Evolutionary conservation across 768 basidiomycete genomes (phyloP), one percentile per base, ranked within the genome.

Genomic region (Galerina sulciceps): DNA sequence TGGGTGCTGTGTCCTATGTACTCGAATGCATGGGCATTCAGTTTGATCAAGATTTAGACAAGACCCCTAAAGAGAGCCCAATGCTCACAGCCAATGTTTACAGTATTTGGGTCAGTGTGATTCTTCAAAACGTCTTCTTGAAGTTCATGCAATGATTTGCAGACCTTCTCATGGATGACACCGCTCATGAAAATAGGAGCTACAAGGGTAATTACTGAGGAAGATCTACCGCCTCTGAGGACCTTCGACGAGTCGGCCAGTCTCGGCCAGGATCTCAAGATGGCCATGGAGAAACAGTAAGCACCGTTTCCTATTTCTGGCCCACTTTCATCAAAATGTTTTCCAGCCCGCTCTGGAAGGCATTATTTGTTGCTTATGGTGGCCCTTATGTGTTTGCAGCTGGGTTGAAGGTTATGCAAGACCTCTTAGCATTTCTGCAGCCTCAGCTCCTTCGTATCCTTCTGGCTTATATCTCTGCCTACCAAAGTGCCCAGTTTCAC

Each of bases 101-200:
- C 69, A 93, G 90, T 66, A 79, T 84, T 38, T 93, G 89, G 81
- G 81, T 81, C 64, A 22, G 73, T 68, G 22, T 17, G n/a, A 31
- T 26, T 38, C 41, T 57, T 37, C 13, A 1, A n/a, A n/a, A 20
- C 46, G 10, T 31, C 6, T 37, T 20, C 47, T 8, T 18, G n/a
- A 44, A 53, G n/a, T 55, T 55, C n/a, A 51, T n/a, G 40, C 43
- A 51, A 43, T 2, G 9, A 22, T 38, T 13, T 53, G 10, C 34
- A 84, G 83, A 88, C 86, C 0, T 99, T 98, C 68, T 75, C 79
- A 0, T 99, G 94, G 94, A 83, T 98, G 79, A 93, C 91, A 1
- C 82, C 83, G 0, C 81, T 94, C 15, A 83, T 95, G 85, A 80
- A 76, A 64, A 88, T 87, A 66, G 91, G 91, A 31, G 80, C 82